phyloP scores from a whole-genome alignment of 371 early-diverging fungal genomes.

The Mucor racemosus region DNA sequence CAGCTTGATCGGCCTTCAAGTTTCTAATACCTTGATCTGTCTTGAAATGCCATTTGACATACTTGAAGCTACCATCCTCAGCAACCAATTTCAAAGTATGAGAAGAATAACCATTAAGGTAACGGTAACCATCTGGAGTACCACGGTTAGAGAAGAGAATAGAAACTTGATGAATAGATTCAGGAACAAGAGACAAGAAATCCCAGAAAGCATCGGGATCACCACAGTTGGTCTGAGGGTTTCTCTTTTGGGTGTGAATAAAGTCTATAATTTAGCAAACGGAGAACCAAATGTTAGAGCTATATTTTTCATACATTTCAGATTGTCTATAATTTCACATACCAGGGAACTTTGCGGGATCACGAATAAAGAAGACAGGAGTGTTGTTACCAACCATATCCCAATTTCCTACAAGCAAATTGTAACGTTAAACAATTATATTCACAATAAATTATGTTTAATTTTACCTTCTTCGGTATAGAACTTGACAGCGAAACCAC shows the following conservation, averaged over 20 bases:
- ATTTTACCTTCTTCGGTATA: slow-evolving; percentile 72
- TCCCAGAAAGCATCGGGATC: slow-evolving; percentile 65
- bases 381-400: slow-evolving; percentile 81
- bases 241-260: slow-evolving; percentile 83
- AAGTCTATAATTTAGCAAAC: slow-evolving; percentile 53
- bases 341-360: slow-evolving; percentile 77
- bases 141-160: slow-evolving; percentile 84
- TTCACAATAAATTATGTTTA: not conserved
- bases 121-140: slow-evolving; percentile 79
- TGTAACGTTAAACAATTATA: not conserved
- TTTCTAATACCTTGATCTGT: slow-evolving; percentile 82
- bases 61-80: slow-evolving; percentile 66
- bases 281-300: slow-evolving; percentile 5
- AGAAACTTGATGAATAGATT: slow-evolving; percentile 80
- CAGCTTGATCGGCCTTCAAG: slow-evolving; percentile 69
- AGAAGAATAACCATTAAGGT: slow-evolving; percentile 80
- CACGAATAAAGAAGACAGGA: slow-evolving; percentile 74
- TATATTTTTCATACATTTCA: not conserved
- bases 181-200: slow-evolving; percentile 78
- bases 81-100: slow-evolving; percentile 83
- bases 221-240: slow-evolving; percentile 73
- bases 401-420: slow-evolving; percentile 47
- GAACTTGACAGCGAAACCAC: slow-evolving; percentile 81
- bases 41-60: slow-evolving; percentile 90
- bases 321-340: not conserved